A percentile compares a stretch with the other conserved stretches of the same genome.
Conservation (phyloP, 805 yeast genomes). For the Cephaloascus albidus region DNA sequence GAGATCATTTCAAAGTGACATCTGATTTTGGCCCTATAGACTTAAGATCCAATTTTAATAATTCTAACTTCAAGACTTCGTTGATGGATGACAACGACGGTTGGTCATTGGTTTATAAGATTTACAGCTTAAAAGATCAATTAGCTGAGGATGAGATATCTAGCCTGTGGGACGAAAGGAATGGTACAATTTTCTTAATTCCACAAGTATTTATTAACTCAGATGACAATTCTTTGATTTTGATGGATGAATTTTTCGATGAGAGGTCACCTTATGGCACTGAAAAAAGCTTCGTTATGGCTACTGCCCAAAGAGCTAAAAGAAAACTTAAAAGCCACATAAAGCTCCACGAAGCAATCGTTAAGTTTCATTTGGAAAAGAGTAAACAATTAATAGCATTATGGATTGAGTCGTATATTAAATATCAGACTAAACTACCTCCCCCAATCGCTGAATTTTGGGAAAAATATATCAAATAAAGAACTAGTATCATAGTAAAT, state of each 20-base stretch:
- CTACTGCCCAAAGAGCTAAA: constrained; percentile 7
- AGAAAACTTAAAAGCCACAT: constrained; percentile 11
- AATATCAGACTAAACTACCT: constrained; percentile 1
- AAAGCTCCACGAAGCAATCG: constrained; percentile 5
- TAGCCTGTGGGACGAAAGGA: constrained; percentile 8
- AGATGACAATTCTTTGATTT: constrained; percentile 7
- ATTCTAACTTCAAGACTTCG: constrained; percentile 4
- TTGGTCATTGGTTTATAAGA: constrained; percentile 7
- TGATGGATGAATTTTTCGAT: constrained; percentile 12
- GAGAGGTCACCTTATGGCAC: constrained; percentile 6
- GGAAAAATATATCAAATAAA: background rate
- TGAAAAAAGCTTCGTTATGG: constrained; percentile 7
- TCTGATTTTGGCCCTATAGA: constrained; percentile 13
- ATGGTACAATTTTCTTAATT: constrained; percentile 8
- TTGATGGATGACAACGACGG: constrained; percentile 10
- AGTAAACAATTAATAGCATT: constrained; percentile 13
- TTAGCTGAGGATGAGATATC: background rate
- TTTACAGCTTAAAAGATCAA: constrained; percentile 1
- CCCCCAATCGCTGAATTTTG: background rate
- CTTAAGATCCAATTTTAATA: constrained; percentile 3
- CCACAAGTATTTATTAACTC: constrained; percentile 12
- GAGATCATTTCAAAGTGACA: constrained; percentile 14
- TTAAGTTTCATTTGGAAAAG: constrained; percentile 6
- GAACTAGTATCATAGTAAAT: no score
- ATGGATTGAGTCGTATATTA: constrained; percentile 9